Base-by-base conservation (phyloP, 23 red algal genomes). In the Pyropia haitanensis region DNA sequence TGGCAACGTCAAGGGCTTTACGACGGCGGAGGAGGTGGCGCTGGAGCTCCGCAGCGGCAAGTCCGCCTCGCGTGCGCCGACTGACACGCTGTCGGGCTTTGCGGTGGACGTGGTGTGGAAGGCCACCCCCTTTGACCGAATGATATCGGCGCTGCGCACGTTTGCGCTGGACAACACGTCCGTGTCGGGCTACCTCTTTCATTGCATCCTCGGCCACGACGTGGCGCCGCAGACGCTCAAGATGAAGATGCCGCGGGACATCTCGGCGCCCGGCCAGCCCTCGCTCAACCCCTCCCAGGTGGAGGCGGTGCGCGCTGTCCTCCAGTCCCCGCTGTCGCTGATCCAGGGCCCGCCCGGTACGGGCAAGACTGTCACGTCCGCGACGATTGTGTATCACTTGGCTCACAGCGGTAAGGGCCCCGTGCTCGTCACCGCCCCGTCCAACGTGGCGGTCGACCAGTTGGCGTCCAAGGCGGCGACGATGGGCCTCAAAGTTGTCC, bases 121-220 rank as follows among this genome's bases (percentile, higher is more conserved):
- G 53, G 79, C 80, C 2, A 95, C 90, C 34, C 76, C 90, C 4
- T 95, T 95, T 30, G 90, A 95, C 70, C 67, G 90, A 4, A 87
- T 86, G 80, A 75, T 68, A 58, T 72, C 72, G n/a, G 90, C 90
- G n/a, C 51, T 95, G 49, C 68, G 78, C 28, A 73, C 77, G 22
- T 95, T 95, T 88, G 81, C 90, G 5, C 58, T 81, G 53, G 74
- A 95, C 65, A 80, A 95, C 22, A 87, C 90, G n/a, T 95, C 90
- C 17, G 90, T 95, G 16, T 95, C 90, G 13, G 81, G 90, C 8
- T 95, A 95, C 33, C 46, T 95, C 61, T 95, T 81, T 59, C 90
- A 95, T 39, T 53, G 66, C 2, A 87, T 95, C 28, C 78, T 95
- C 24, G 90, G 90, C 0, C 90, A 95, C 62, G 90, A 95, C 33